These are phyloP conservation scores for Eimeria falciformis DNA, from an alignment of 169 alveolate genomes.

Conservation along the genomic window DNA sequence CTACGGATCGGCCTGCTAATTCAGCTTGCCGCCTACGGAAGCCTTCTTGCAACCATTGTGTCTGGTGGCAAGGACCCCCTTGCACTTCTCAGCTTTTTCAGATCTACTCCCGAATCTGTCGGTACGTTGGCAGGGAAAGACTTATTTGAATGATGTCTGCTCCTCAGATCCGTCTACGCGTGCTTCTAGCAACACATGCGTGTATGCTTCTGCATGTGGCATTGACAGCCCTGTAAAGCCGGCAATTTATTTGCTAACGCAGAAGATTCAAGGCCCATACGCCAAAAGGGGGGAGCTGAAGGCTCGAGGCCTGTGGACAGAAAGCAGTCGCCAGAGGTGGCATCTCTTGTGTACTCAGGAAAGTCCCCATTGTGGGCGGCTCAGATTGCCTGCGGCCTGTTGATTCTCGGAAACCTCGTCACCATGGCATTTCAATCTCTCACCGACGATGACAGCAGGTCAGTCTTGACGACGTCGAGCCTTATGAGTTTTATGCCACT, in stretches of 20 bases:
- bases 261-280: neutral
- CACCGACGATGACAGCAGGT: constrained; percentile 92
- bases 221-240: neutral
- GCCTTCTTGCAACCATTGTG: constrained; percentile 82
- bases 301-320: neutral
- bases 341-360: neutral
- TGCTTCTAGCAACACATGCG: no score
- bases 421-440: constrained; percentile 89
- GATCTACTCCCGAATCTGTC: constrained; percentile 89
- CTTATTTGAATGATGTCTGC: neutral
- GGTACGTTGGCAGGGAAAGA: constrained; percentile 74
- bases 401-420: constrained; percentile 87
- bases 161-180: no score
- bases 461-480: neutral
- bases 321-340: neutral
- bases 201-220: no score
- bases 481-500: no score
- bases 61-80: constrained; percentile 89
- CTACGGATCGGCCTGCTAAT: constrained; percentile 90
- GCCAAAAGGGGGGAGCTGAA: neutral
- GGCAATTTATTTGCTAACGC: neutral
- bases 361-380: constrained; percentile 86
- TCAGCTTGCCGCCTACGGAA: constrained; percentile 85
- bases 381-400: constrained; percentile 87
- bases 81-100: constrained; percentile 86